Evolutionary conservation across 2,329 filamentous ascomycete species (phyloP), one percentile per base, ranked within the genome.

Genomic region (Bertia moriformis): DNA sequence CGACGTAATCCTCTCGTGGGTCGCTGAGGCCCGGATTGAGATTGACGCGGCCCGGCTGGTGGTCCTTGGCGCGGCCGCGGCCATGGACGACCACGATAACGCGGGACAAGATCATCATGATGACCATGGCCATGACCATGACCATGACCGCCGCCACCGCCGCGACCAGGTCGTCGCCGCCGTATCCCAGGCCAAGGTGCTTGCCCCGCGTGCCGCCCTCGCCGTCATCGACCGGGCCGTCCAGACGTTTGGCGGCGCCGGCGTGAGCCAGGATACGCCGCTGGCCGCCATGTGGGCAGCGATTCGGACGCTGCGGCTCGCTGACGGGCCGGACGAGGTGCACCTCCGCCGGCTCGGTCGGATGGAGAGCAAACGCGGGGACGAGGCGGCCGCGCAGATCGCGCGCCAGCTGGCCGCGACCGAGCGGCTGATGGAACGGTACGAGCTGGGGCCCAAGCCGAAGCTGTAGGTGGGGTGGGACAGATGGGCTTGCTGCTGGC

Each of bases 311-410:
- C 68, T 94, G 59, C 71, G 84, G 44, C 74, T 94, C 48, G 87
- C 86, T 0, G 91, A 98, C 60, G 91, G 91, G 0, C 91, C 91
- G 0, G 91, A 98, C 61, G 91, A 98, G 73, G 91, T 96, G 43
- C 91, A 93, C 58, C 61, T 88, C 47, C 67, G 83, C 56, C 84
- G 91, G 63, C 66, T 91, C 65, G 84, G 83, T n/a, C 68, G 71
- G 49, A 85, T 86, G 48, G 84, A 91, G 69, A 88, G 85, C 56
- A 81, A 71, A 59, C 71, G 74, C 46, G 78, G 75, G 41, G 55
- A 62, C 45, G 71, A 69, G 47, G 69, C 77, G 37, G 65, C 78
- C 33, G 63, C 67, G 44, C 70, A 70, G 52, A 76, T 87, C 41
- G 60, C 68, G 48, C 64, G 61, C 53, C 83, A 89, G 64, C 69